phyloP scores from a whole-genome alignment of 768 basidiomycete genomes.

The Boletus patriciae region DNA sequence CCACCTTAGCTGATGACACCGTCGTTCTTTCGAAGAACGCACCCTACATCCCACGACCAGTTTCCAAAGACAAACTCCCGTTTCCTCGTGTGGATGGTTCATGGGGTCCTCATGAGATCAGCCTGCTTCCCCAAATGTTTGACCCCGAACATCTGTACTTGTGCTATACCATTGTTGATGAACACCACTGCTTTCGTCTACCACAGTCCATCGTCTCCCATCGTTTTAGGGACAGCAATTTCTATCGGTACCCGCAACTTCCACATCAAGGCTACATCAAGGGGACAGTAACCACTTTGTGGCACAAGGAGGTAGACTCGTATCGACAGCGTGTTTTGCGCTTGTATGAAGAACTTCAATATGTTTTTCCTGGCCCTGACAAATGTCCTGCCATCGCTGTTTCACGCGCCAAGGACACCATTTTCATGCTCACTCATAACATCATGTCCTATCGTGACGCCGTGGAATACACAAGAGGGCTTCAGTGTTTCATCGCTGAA shows the following conservation, averaged over 20 bases:
- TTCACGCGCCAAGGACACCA: neutral
- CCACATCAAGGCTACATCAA: neutral
- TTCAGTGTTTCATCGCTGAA: neutral
- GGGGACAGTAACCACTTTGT: fast-evolving
- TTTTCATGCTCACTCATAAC: neutral
- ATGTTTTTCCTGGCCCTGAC: neutral
- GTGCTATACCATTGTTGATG: neutral
- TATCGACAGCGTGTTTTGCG: neutral
- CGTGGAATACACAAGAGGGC: neutral
- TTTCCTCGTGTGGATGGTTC: neutral
- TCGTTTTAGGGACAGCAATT: neutral
- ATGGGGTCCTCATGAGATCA: neutral
- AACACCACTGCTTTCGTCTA: neutral
- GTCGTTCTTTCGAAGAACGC: neutral
- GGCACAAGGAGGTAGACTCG: neutral
- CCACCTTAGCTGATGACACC: neutral
- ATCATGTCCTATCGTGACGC: neutral
- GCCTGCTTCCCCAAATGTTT: neutral
- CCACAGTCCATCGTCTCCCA: neutral
- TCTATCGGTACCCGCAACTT: neutral
- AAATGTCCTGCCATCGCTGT: neutral
- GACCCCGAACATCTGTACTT: neutral
- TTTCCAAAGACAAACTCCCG: neutral
- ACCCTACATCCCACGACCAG: neutral
- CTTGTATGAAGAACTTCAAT: neutral